phyloP scores from a whole-genome alignment of 2,329 filamentous ascomycete genomes.

The Aspergillus sp. region DNA sequence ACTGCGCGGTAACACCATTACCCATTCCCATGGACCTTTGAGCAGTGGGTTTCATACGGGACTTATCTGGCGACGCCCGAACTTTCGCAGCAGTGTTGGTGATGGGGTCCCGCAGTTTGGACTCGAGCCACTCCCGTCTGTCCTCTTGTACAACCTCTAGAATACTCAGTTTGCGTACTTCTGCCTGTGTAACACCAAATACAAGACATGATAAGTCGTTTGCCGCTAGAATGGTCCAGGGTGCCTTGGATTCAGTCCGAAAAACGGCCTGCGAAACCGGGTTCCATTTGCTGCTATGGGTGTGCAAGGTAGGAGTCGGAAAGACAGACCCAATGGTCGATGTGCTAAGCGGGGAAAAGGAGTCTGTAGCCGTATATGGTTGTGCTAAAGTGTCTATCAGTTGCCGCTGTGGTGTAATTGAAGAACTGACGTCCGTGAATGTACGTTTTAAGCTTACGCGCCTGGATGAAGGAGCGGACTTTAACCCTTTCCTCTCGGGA shows the following conservation, averaged over 20 bases:
- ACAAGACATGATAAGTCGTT: constrained; percentile 95
- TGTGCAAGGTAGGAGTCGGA: constrained; percentile 64
- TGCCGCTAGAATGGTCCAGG: constrained; percentile 94
- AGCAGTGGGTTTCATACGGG: constrained; percentile 37
- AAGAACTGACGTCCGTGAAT: constrained; percentile 76
- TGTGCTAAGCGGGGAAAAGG: constrained; percentile 38
- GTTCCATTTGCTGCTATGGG: constrained; percentile 85
- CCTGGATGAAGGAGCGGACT: constrained; percentile 54
- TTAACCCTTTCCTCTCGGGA: constrained; percentile 32
- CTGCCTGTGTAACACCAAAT: constrained; percentile 97
- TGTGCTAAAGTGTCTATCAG: constrained; percentile 82
- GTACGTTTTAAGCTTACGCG: constrained; percentile 78
- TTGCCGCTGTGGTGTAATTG: constrained; percentile 71
- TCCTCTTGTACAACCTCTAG: constrained; percentile 92
- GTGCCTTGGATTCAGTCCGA: constrained; percentile 84
- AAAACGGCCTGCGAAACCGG: constrained; percentile 95
- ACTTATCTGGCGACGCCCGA: constrained; percentile 34
- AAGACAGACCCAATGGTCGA: constrained; percentile 41
- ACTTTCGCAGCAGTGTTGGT: constrained; percentile 45
- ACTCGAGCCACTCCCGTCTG: constrained; percentile 82
- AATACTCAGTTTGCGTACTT: constrained; percentile 92
- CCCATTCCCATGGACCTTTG: constrained; percentile 61
- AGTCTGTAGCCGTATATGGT: constrained; percentile 66
- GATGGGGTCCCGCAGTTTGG: constrained; percentile 70
- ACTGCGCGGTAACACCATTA: constrained; percentile 80